Evolutionary conservation across 495 filamentous ascomycete species (phyloP).

Genomic region (Staphylotrichum tortipilum): DNA sequence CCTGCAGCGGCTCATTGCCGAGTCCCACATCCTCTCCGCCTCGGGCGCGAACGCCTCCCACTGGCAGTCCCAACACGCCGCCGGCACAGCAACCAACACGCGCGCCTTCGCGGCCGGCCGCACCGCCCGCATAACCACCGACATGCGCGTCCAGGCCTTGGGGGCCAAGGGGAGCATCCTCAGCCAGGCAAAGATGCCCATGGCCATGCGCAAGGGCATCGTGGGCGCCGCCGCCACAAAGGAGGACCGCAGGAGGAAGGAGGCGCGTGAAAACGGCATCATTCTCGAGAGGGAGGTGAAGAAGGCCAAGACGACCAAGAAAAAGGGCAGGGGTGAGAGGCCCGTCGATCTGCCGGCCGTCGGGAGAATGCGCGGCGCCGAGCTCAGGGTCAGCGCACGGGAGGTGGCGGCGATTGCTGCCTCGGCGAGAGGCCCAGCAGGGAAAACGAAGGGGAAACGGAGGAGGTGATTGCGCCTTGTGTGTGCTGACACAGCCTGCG

Average conservation of each 20-base stretch:
- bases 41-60: constrained; percentile 45
- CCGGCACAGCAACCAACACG: constrained; percentile 15
- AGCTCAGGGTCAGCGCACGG: constrained; percentile 65
- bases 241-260: constrained; percentile 62
- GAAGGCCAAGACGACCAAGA: constrained; percentile 31
- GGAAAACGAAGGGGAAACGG: constrained; percentile 23
- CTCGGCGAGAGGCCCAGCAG: constrained; percentile 21
- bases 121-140: constrained; percentile 60
- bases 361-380: constrained; percentile 71
- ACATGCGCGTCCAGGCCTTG: constrained; percentile 70
- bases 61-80: constrained; percentile 21
- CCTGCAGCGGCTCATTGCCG: constrained; percentile 76
- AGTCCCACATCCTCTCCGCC: constrained; percentile 84
- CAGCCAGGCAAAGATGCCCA: constrained; percentile 74
- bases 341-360: constrained; percentile 66
- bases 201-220: constrained; percentile 72
- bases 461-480: constrained; percentile 14
- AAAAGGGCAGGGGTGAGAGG: constrained; percentile 42
- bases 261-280: constrained; percentile 85
- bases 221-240: constrained; percentile 49
- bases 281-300: constrained; percentile 62
- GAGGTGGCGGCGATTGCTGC: constrained; percentile 62
- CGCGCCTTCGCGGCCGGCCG: constrained; percentile 31
- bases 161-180: constrained; percentile 69
- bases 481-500: constrained; percentile 1